Percentiles rank a stretch among this genome's conserved stretches.
Evolutionary conservation across 345 rosid genomes (phyloP).

Genomic region (Camelina sativa): DNA sequence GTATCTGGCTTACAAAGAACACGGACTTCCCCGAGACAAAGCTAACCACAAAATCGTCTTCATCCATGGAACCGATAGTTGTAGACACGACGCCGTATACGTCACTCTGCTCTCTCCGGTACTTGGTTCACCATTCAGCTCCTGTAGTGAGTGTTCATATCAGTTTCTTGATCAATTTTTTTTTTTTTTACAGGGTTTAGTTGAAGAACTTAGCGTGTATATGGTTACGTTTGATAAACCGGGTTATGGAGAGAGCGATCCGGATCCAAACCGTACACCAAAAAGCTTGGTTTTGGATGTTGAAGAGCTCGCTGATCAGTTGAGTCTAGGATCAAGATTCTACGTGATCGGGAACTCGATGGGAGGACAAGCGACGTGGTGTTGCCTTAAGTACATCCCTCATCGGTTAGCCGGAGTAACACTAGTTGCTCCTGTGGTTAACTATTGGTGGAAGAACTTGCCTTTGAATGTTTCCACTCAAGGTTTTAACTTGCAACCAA

Average conservation of each 20-base stretch:
- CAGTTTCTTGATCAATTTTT: neutral
- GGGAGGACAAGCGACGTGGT: constrained; percentile 58
- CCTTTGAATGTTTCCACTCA: constrained; percentile 51
- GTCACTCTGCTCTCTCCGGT: constrained; percentile 48
- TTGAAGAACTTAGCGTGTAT: constrained; percentile 53
- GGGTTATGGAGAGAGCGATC: constrained; percentile 75
- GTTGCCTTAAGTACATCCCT: constrained; percentile 65
- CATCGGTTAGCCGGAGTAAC: constrained; percentile 64
- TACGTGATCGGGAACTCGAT: constrained; percentile 57
- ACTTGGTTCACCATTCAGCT: neutral
- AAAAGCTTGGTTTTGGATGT: constrained; percentile 55
- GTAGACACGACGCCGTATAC: constrained; percentile 48
- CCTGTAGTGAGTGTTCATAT: neutral
- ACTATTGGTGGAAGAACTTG: constrained; percentile 63
- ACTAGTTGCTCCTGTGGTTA: constrained; percentile 54
- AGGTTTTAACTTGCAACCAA: constrained; percentile 45
- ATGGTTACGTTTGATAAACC: constrained; percentile 62
- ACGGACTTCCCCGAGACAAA: constrained; percentile 51
- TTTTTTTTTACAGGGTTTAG: constrained; percentile 44
- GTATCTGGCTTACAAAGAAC: constrained; percentile 58
- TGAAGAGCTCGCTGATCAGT: constrained; percentile 66
- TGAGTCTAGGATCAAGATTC: constrained; percentile 56
- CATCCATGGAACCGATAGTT: constrained; percentile 53
- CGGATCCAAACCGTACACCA: constrained; percentile 53
- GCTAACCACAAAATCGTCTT: constrained; percentile 54